Evolutionary conservation across 140 eudicot genomes (phyloP), one percentile per base, ranked within the genome.

Genomic region (Cichorium intybus): DNA sequence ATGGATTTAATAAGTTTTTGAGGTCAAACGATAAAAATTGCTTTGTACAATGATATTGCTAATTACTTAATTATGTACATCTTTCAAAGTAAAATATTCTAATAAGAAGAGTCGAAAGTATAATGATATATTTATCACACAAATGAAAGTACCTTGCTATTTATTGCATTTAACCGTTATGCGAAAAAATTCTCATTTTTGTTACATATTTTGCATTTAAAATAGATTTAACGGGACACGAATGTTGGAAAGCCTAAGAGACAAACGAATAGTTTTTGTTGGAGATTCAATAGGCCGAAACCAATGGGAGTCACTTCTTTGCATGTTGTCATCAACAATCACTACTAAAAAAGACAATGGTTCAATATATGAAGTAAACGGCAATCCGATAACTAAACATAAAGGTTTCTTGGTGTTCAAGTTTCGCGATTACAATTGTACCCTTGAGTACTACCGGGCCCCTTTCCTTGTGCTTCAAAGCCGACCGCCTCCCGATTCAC

Each of bases 211-310:
- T 49, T 26, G 9, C 56, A 20, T 22, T 12, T 43, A 59, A 58
- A 57, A 24, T 71, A 93, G 99, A 69, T 93, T 93, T 62, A 75
- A 88, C 54, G 95, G 85, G 47, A 83, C 55, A 67, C 17, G 43
- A 45, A 81, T 93, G 97, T 47, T 93, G 67, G 99, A 93, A 58
- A 88, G 71, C 60, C 29, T 93, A 52, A 72, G 87, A 68, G 68
- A 93, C 77, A 88, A 88, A 56, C 80, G 95, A 21, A 50, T 88
- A 18, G 99, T 80, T 1, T 93, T 93, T 74, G 95, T 78, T 15
- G 97, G 99, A 50, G 99, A 93, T 66, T 93, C 99, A 3, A 93
- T 93, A 4, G 97, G 97, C 16, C 79, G 96, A 78, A 91, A 91
- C 80, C 97, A 91, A 24, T 91, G 96, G 96, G 96, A 91, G 63